Base-by-base conservation (phyloP, 805 yeast species). In the Wickerhamiella lipophila region DNA sequence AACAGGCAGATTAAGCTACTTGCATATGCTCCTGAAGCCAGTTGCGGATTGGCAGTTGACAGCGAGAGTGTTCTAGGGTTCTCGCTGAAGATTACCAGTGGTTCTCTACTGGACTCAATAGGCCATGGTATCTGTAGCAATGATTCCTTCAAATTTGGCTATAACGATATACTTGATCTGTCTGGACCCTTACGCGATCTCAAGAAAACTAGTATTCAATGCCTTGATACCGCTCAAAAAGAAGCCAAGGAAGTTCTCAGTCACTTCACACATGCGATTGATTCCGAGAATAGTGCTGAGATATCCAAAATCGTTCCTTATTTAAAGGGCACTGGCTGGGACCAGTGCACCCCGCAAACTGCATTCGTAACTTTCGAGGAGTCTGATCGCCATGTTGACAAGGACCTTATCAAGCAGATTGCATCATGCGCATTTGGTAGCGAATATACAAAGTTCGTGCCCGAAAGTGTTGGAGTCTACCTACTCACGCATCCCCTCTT, bases 401-500 rank as follows among this genome's bases (percentile, higher is more conserved):
- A 73, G 22, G 66, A 63, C 25, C 77, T 83, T 52, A 66, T 84
- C 46, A 65, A 64, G 41, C 61, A 64, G 42, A 65, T 77, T 6
- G 68, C 72, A 23, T 66, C 60, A 29, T 65, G 72, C 53, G 70
- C 74, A 6, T 66, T 79, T 27, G 30, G 34, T 26, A 42, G 50
- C 55, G 2, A 49, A 51, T 19, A 30, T 56, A 50, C 53, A 53
- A 49, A 30, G 40, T 7, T 48, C 32, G 52, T 64, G 60, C 73
- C 92, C 46, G 78, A 79, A 57, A 65, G 65, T 43, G 70, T 86
- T 2, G 64, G 85, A 43, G 74, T 81, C 1, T 88, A 84, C 59
- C 69, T 88, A 29, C 69, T 89, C 53, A 83, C 95, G 2, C 95
- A 89, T 66, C 96, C 96, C 15, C 66, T 85, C 16, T 87, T 81